Base-by-base conservation (phyloP, 345 rosid species). In the Anastatica hierochuntica region DNA sequence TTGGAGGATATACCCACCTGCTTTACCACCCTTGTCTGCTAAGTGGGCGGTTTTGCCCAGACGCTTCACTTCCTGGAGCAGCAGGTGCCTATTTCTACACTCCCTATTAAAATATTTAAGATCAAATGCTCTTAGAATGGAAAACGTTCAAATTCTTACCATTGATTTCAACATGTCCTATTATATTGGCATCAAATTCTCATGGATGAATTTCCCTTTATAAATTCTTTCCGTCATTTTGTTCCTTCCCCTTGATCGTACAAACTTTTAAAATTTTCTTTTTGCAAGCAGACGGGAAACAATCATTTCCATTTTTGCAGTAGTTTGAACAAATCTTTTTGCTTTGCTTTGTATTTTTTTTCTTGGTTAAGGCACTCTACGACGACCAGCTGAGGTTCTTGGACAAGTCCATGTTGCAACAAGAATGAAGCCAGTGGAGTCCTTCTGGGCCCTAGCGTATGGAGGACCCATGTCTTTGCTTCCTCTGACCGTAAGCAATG, bases 391-490 rank as follows among this genome's bases (percentile, higher is more conserved):
- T 43, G 99, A 94, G 76, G 90, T 94, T 68, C 97, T 94, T 57
- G 99, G 99, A 73, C 99, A 94, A 77, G 95, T 88, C 33, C 90
- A 85, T 79, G 84, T 94, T 60, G 97, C 95, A 35, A 72, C 76
- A 26, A 79, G 97, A 77, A 80, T 77, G 79, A 78, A 84, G 63
- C 80, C 99, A 10, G 82, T 71, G 63, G 94, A 94, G 70, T 88
- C 97, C 54, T 66, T 94, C 53, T 88, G 99, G 99, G 99, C 99
- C 35, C 69, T 88, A 68, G 87, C 95, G 53, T 76, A 81, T 66
- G 99, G 99, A 51, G 99, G 99, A 38, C 97, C 99, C 63, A 67
- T 94, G 85, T 85, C 85, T 56, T 76, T 92, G 66, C 95, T 92
- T 77, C 97, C 99, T 70, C 46, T 94, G 62, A 76, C 72, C 7